Evolutionary conservation across 257 asterid genomes (phyloP).

Genomic region (Linderniella brevidens): DNA sequence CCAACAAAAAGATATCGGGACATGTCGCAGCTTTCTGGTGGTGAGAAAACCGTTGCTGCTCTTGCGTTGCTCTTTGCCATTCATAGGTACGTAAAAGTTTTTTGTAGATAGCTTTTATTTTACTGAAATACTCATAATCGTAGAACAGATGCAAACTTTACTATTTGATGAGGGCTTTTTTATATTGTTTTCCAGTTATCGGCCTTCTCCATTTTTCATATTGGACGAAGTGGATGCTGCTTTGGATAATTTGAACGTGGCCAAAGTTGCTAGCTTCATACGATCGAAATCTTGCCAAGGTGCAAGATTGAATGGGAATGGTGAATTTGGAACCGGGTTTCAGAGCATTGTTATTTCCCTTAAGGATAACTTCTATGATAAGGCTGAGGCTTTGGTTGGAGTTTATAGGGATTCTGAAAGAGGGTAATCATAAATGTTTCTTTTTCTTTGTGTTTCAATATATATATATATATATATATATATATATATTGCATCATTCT

Average conservation of each 20-base stretch:
- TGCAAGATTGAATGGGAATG: slow-evolving; percentile 29
- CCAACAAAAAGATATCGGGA: slow-evolving; percentile 94
- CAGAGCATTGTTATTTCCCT: slow-evolving; percentile 96
- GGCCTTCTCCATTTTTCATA: slow-evolving; percentile 93
- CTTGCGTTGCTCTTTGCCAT: slow-evolving; percentile 90
- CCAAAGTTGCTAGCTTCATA: slow-evolving; percentile 93
- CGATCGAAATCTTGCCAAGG: slow-evolving; percentile 83
- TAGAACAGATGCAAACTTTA: not conserved
- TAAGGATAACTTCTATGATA: slow-evolving; percentile 87
- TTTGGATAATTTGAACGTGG: slow-evolving; percentile 79
- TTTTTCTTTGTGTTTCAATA: not conserved
- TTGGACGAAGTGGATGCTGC: slow-evolving; percentile 99
- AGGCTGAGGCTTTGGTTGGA: slow-evolving; percentile 97
- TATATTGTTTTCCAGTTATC: slow-evolving; percentile 36
- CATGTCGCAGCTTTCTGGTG: slow-evolving; percentile 93
- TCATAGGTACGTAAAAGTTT: slow-evolving; percentile 45
- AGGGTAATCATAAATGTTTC: slow-evolving; percentile 38
- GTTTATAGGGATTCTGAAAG: slow-evolving; percentile 77
- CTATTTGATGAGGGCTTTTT: slow-evolving; percentile 2
- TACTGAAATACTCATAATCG: too few species aligned
- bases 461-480: not conserved
- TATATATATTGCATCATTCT: not conserved
- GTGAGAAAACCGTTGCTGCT: slow-evolving; percentile 98
- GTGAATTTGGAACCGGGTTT: slow-evolving; percentile 57
- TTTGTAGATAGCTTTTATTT: too few species aligned